These are phyloP conservation scores for Solanum hybrid DNA, from an alignment of 305 asterid species.

Conservation along the genomic window DNA sequence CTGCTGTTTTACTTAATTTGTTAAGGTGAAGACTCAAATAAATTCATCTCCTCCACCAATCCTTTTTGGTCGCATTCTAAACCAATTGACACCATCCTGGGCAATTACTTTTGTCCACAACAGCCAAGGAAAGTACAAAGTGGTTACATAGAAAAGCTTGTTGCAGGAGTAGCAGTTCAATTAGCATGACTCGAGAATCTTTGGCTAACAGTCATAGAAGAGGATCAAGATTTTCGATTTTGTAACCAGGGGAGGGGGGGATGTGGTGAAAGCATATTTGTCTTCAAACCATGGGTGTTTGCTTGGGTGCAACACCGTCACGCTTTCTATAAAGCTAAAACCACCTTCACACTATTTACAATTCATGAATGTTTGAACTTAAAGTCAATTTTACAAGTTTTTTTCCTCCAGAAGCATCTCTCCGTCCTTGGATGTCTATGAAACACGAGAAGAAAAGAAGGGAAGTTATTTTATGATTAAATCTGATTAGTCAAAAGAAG, in stretches of 20 bases:
- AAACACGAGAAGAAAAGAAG: slow-evolving; percentile 33
- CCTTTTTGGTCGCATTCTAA: not conserved
- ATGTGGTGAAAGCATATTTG: not conserved
- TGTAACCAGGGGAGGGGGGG: not conserved
- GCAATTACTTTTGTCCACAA: not conserved
- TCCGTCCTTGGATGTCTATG: not conserved
- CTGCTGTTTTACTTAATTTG: not conserved
- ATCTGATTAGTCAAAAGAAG: not conserved
- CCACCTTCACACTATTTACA: not conserved
- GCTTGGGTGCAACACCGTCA: not conserved
- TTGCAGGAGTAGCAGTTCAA: not conserved
- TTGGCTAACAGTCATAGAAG: not conserved
- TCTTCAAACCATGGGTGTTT: not conserved
- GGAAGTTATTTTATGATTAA: slow-evolving; percentile 6
- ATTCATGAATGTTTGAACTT: not conserved
- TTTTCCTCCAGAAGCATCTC: not conserved
- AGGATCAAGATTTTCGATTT: not conserved
- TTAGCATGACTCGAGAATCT: not conserved
- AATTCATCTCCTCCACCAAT: not conserved
- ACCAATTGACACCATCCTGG: not conserved
- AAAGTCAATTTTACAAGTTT: not conserved
- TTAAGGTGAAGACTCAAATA: not conserved
- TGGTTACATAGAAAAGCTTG: not conserved
- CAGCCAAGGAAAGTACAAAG: not conserved
- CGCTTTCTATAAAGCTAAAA: not conserved